Base-by-base conservation (phyloP, 2,329 filamentous ascomycete genomes). In the Trichoderma oligosporum region DNA sequence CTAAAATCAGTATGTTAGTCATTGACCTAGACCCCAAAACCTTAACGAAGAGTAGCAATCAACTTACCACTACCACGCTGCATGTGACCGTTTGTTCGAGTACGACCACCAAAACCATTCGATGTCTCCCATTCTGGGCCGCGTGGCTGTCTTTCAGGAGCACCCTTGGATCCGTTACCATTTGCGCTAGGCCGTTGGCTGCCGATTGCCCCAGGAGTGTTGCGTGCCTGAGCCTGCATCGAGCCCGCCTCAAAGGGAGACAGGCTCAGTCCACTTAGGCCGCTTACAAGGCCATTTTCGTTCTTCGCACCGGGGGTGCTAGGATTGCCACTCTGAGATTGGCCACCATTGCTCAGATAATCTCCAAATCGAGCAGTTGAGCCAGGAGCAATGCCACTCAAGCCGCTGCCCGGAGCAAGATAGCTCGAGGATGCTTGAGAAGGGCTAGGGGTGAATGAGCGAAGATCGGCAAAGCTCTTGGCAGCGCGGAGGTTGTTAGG, bases 391-490 rank as follows among this genome's bases (percentile, higher is more conserved):
- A 90, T 76, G 60, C 81, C 82, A 62, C 84, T 83, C 56, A 90
- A 68, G 25, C 72, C 73, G n/a, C 63, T 58, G 9, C 65, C 66
- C 3, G 73, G 68, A 4, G 67, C 73, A 24, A 75, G 72, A 70
- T 95, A 96, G 76, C 91, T 95, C 5, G 90, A 90, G 16, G 90
- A 91, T 0, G 73, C 71, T 11, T 94, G 96, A 3, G 89, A 93
- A 5, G 94, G 93, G 65, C 93, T 97, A 9, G 93, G 93, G 14
- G 92, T 97, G 74, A 95, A 96, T 1, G 92, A 96, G 62, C 93
- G 88, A 62, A 99, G 77, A 70, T 99, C 94, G 33, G 93, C 94
- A 70, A 97, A 97, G 49, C 93, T 97, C 78, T 97, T 97, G 61
- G 93, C 94, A 25, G 90, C 90, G 41, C 94, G 87, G 33, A 99